Evolutionary conservation across 306 rosid genomes (phyloP).

Genomic region (Medicago truncatula): MtrunA17r5.0-ANR NC_053042.1:28140001-28140500

Average conservation of each 20-base stretch:
- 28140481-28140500: conserved; percentile 10
- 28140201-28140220: background rate
- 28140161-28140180: background rate
- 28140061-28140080: background rate
- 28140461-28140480: background rate
- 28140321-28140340: too few species aligned
- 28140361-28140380: too few species aligned
- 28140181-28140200: background rate
- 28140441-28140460: background rate
- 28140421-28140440: background rate
- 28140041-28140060: background rate
- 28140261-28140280: background rate
- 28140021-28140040: background rate
- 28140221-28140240: background rate
- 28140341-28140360: background rate
- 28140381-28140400: background rate
- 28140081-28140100: conserved; percentile 15
- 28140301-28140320: background rate
- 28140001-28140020: conserved; percentile 16
- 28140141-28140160: background rate
- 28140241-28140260: background rate
- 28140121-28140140: background rate
- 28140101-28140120: background rate
- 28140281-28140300: background rate
- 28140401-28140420: background rate